These are phyloP conservation scores for Rhododendron williamsianum DNA, from an alignment of 148 eudicot genomes.

Conservation along the genomic window DNA sequence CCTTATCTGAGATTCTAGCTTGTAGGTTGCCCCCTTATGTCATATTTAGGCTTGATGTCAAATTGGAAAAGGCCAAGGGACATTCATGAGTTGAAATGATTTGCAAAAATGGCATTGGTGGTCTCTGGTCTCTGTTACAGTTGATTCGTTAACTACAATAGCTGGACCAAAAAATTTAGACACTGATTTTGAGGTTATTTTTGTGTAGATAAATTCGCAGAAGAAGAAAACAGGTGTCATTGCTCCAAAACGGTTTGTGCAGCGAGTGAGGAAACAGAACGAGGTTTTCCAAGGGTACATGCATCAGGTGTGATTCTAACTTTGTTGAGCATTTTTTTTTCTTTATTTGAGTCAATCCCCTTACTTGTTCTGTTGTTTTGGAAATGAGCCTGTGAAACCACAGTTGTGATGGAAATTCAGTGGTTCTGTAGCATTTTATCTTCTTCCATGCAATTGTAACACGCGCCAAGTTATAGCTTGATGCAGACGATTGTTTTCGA, in stretches of 20 bases:
- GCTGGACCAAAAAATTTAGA: background rate
- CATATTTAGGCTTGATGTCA: background rate
- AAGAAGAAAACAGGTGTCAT: slow-evolving; percentile 75
- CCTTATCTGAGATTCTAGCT: background rate
- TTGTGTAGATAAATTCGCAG: slow-evolving; percentile 49
- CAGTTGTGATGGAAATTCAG: background rate
- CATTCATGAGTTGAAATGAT: background rate
- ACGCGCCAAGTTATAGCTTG: background rate
- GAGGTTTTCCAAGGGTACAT: slow-evolving; percentile 65
- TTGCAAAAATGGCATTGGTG: background rate
- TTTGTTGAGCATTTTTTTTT: background rate
- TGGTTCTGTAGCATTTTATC: background rate
- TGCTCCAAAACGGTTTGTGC: slow-evolving; percentile 69
- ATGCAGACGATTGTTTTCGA: background rate
- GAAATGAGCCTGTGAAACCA: background rate
- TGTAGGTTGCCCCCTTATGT: background rate
- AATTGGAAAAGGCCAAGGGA: background rate
- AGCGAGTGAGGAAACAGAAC: slow-evolving; percentile 58
- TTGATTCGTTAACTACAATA: background rate
- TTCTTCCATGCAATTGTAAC: background rate
- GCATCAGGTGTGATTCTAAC: slow-evolving; percentile 45
- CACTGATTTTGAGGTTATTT: background rate
- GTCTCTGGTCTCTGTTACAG: no score
- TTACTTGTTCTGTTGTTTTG: background rate
- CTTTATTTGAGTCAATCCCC: background rate